phyloP scores from a whole-genome alignment of 306 rosid species.

The Prunus mongolica region DNA sequence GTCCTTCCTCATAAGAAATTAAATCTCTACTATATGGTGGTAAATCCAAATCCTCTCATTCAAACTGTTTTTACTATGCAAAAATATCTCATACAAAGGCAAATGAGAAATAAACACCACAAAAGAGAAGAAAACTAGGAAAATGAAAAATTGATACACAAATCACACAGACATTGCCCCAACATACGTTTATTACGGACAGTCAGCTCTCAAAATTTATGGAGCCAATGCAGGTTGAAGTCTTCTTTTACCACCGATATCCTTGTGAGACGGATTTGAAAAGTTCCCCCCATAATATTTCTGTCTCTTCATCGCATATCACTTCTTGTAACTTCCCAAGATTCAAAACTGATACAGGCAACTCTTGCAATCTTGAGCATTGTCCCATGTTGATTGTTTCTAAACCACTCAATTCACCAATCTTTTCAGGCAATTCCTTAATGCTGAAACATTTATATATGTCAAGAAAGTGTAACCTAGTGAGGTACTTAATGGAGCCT shows the following conservation, averaged over 20 bases:
- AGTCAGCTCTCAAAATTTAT: not conserved
- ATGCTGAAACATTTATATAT: constrained; percentile 52
- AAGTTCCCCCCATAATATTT: constrained; percentile 30
- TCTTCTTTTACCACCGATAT: constrained; percentile 24
- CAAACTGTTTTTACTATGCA: too few relatives aligned
- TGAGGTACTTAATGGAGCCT: constrained; percentile 30
- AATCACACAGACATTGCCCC: not conserved
- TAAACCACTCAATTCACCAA: constrained; percentile 37
- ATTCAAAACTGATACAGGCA: constrained; percentile 40
- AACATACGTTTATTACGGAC: not conserved
- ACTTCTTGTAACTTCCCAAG: constrained; percentile 36
- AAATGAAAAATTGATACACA: not conserved
- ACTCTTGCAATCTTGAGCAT: constrained; percentile 33
- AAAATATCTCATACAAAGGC: too few relatives aligned
- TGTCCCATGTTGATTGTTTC: constrained; percentile 32
- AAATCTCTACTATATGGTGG: too few relatives aligned
- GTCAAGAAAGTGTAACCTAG: constrained; percentile 41
- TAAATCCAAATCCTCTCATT: too few relatives aligned
- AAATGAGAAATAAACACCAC: too few relatives aligned
- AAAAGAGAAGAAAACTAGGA: too few relatives aligned
- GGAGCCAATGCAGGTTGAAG: constrained; percentile 35
- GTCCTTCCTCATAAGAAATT: too few relatives aligned
- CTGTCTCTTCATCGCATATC: constrained; percentile 50
- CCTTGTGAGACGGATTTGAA: not conserved
- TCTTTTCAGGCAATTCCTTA: constrained; percentile 36